phyloP scores from a whole-genome alignment of 2,329 filamentous ascomycete species.

The Aspergillus floridensis region DNA sequence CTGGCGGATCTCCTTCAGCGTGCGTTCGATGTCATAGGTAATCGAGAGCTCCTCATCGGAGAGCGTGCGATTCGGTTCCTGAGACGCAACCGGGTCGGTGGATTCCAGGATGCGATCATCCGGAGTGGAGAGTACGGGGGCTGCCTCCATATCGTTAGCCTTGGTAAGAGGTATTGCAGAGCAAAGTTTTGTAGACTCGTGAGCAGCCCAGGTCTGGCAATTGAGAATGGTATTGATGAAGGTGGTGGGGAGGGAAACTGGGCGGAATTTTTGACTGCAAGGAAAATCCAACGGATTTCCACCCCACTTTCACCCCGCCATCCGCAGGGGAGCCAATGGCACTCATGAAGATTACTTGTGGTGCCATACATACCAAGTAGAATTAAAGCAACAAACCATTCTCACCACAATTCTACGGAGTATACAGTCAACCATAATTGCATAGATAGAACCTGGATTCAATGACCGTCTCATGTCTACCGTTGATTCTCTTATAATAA shows the following conservation, averaged over 20 bases:
- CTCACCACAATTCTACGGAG: not conserved
- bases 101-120: slow-evolving; percentile 61
- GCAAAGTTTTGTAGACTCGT: not conserved
- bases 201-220: not conserved
- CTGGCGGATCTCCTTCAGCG: slow-evolving; percentile 69
- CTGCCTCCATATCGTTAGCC: slow-evolving; percentile 38
- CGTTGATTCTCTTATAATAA: not conserved
- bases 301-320: slow-evolving; percentile 36
- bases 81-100: slow-evolving; percentile 42
- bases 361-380: not conserved
- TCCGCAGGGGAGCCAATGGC: slow-evolving; percentile 20
- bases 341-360: not conserved
- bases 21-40: slow-evolving; percentile 83
- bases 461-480: not conserved
- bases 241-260: slow-evolving; percentile 9
- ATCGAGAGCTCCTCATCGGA: slow-evolving; percentile 68
- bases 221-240: not conserved
- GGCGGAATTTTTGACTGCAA: slow-evolving; percentile 21
- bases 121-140: slow-evolving; percentile 62
- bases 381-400: not conserved
- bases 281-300: slow-evolving; percentile 10
- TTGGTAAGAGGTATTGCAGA: slow-evolving; percentile 18
- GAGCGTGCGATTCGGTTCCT: slow-evolving; percentile 33
- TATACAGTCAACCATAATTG: not conserved
- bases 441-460: not conserved